These are phyloP conservation scores for Tritrichomonas musculus DNA, from an alignment of 208 protist species.

Conservation along the genomic window DNA sequence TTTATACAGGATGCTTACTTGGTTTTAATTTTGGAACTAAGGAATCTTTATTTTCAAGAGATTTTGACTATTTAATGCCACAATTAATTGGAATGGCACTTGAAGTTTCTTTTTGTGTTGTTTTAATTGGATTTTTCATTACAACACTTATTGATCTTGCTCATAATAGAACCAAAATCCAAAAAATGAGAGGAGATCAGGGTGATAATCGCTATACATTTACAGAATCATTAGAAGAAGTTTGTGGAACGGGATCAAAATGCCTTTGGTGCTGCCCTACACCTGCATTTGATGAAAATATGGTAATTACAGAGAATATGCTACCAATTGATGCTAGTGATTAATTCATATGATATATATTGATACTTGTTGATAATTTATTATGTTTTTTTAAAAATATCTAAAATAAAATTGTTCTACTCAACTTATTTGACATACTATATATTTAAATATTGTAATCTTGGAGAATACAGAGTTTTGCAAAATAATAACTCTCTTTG, in stretches of 20 bases:
- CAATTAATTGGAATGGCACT: not conserved
- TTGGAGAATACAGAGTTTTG: too few species aligned
- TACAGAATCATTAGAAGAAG: not conserved
- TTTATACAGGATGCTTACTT: not conserved
- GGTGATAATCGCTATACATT: not conserved
- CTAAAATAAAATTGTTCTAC: too few species aligned
- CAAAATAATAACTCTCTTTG: too few species aligned
- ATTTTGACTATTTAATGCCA: not conserved
- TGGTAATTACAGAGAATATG: not conserved
- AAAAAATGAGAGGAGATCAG: not conserved
- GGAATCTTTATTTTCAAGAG: too few species aligned
- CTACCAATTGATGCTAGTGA: too few species aligned
- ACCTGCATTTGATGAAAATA: not conserved
- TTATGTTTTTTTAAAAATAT: too few species aligned
- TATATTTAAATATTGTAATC: too few species aligned
- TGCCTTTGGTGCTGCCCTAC: not conserved
- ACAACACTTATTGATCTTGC: not conserved
- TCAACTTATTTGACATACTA: too few species aligned
- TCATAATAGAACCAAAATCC: not conserved
- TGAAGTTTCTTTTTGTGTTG: not conserved
- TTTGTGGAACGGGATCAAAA: not conserved
- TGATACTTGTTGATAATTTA: too few species aligned
- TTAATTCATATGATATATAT: too few species aligned
- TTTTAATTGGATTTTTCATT: not conserved
- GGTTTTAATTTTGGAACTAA: not conserved